Conservation (phyloP, 2,329 filamentous ascomycete species). For the Aureobasidium sp. region DNA sequence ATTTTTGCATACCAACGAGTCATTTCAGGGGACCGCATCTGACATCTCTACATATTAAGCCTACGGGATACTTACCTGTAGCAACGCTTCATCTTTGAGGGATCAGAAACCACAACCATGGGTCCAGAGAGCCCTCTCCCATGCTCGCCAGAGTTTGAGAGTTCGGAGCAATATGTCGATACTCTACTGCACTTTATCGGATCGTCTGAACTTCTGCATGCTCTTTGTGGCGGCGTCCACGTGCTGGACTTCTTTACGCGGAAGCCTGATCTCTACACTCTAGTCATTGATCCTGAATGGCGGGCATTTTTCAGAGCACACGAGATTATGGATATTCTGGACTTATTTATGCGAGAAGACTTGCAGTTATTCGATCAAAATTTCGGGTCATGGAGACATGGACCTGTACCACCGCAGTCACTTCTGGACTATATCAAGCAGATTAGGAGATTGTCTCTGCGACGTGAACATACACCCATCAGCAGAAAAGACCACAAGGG, state of each 20-base stretch:
- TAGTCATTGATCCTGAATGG: slow-evolving; percentile 74
- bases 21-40: too few species aligned
- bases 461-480: slow-evolving; percentile 47
- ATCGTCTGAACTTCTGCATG: slow-evolving; percentile 69
- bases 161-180: slow-evolving; percentile 69
- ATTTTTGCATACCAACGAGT: neutral
- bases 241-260: slow-evolving; percentile 93
- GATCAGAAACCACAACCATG: slow-evolving; percentile 30
- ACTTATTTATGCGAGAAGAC: slow-evolving; percentile 74
- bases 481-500: slow-evolving; percentile 20
- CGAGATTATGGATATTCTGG: slow-evolving; percentile 68
- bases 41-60: too few species aligned
- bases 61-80: too few species aligned
- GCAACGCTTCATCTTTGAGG: too few species aligned
- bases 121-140: slow-evolving; percentile 54
- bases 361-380: slow-evolving; percentile 41
- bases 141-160: slow-evolving; percentile 57
- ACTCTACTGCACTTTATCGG: slow-evolving; percentile 70
- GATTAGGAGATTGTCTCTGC: slow-evolving; percentile 63
- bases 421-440: slow-evolving; percentile 66
- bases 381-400: slow-evolving; percentile 35
- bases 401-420: slow-evolving; percentile 42
- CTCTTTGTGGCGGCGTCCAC: slow-evolving; percentile 93
- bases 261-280: slow-evolving; percentile 73
- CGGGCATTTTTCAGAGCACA: slow-evolving; percentile 65